Conservation (phyloP, 1,284 basidiomycete species). For the Malassezia sympodialis region DNA sequence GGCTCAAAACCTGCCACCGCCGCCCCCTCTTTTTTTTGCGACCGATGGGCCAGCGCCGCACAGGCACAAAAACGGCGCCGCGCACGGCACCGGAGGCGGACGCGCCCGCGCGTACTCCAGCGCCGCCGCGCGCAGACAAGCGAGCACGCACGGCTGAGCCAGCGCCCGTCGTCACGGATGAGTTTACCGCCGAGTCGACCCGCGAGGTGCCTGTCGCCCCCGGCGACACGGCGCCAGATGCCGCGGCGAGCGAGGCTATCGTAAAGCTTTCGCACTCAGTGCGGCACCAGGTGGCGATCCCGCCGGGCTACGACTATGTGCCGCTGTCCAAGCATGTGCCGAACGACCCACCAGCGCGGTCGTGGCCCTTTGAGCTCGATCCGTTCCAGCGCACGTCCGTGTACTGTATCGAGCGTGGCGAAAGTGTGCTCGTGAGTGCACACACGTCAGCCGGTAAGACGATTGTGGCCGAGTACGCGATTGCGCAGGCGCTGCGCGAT, state of each 20-base stretch:
- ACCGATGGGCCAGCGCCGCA: not conserved
- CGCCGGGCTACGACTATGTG: constrained; percentile 78
- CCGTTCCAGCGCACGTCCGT: constrained; percentile 95
- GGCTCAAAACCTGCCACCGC: not conserved
- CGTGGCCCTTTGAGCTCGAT: constrained; percentile 92
- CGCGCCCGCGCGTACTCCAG: not conserved
- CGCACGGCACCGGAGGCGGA: not conserved
- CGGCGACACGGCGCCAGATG: constrained; percentile 15
- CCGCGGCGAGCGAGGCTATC: constrained; percentile 7
- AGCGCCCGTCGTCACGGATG: constrained; percentile 31
- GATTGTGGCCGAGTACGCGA: constrained; percentile 97
- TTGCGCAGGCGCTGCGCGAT: constrained; percentile 82
- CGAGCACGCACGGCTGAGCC: constrained; percentile 19
- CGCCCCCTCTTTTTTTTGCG: not conserved
- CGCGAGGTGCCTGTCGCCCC: constrained; percentile 20
- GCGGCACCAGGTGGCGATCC: constrained; percentile 87
- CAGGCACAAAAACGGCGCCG: not conserved
- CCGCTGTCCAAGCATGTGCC: constrained; percentile 88
- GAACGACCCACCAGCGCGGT: constrained; percentile 74
- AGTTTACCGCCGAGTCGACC: constrained; percentile 29
- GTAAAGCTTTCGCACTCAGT: constrained; percentile 52
- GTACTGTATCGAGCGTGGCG: constrained; percentile 87
- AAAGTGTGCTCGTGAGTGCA: constrained; percentile 95
- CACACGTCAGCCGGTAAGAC: constrained; percentile 98
- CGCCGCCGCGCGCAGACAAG: constrained; percentile 3